Conservation (phyloP, 768 basidiomycete genomes). For the Agaricus bisporus region DNA sequence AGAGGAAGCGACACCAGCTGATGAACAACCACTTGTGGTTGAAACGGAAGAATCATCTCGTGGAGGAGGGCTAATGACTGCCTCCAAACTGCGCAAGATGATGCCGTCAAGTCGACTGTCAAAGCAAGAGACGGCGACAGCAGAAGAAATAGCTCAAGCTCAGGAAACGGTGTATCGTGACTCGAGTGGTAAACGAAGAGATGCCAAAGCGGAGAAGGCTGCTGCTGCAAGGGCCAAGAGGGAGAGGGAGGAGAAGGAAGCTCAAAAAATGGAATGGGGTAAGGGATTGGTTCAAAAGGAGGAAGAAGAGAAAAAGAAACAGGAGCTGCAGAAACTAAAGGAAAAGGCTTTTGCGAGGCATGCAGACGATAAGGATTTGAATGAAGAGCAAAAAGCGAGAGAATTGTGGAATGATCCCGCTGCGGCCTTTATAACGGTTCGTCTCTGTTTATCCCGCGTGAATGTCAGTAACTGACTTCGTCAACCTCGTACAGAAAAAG, state of each 20-base stretch:
- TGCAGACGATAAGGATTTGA: constrained; percentile 80
- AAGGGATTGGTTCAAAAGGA: constrained; percentile 90
- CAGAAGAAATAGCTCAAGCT: constrained; percentile 53
- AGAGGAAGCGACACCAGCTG: constrained; percentile 49
- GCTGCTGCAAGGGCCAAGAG: constrained; percentile 80
- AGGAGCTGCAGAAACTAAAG: constrained; percentile 64
- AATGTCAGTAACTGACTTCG: not conserved
- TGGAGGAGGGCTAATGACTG: constrained; percentile 73
- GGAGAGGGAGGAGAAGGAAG: constrained; percentile 80
- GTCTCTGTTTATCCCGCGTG: constrained; percentile 16
- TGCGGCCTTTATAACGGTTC: constrained; percentile 84
- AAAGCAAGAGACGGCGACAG: constrained; percentile 32
- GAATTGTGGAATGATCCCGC: constrained; percentile 98
- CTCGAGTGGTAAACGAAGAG: constrained; percentile 79
- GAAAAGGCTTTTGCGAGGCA: constrained; percentile 65
- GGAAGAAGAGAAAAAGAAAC: constrained; percentile 60
- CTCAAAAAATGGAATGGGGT: constrained; percentile 95
- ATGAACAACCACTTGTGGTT: constrained; percentile 66
- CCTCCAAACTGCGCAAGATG: constrained; percentile 66
- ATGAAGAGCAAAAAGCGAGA: constrained; percentile 74
- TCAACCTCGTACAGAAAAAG: constrained; percentile 51
- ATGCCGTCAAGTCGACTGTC: constrained; percentile 35
- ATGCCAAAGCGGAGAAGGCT: constrained; percentile 77
- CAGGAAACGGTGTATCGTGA: constrained; percentile 96
- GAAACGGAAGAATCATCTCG: constrained; percentile 34